Conservation (phyloP, 805 yeast species). For the Tetrapisispora namnaoensis region DNA sequence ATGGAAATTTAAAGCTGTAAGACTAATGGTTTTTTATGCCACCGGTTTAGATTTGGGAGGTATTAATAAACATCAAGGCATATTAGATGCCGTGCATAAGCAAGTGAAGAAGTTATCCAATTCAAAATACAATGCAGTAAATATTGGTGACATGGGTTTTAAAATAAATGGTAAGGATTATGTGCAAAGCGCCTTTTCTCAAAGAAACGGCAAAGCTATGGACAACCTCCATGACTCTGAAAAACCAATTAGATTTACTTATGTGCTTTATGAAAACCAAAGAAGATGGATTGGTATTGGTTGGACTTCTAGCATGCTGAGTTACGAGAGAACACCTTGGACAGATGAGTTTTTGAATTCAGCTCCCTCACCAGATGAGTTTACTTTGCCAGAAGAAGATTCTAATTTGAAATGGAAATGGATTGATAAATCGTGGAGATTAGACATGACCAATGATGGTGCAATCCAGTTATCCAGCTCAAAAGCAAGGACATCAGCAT, state of each 20-base stretch:
- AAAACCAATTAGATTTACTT: constrained; percentile 63
- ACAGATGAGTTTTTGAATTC: constrained; percentile 92
- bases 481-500: constrained; percentile 44
- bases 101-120: constrained; percentile 29
- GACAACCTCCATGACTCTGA: constrained; percentile 24
- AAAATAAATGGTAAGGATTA: constrained; percentile 24
- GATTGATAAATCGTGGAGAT: constrained; percentile 89
- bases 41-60: constrained; percentile 78
- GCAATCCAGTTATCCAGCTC: constrained; percentile 61
- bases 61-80: constrained; percentile 33
- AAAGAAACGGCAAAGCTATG: not conserved
- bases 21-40: constrained; percentile 65
- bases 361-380: constrained; percentile 62
- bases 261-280: constrained; percentile 88
- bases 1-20: constrained; percentile 69
- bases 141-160: not conserved
- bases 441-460: constrained; percentile 84
- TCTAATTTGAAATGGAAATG: constrained; percentile 77
- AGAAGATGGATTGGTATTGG: constrained; percentile 97
- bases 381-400: constrained; percentile 71
- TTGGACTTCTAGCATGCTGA: constrained; percentile 86
- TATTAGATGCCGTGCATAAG: constrained; percentile 36
- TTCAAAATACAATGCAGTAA: not conserved
- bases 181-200: constrained; percentile 6
- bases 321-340: constrained; percentile 94